Conservation (phyloP, 176 grass and related monocot species). For the Sorghum bicolor region DNA sequence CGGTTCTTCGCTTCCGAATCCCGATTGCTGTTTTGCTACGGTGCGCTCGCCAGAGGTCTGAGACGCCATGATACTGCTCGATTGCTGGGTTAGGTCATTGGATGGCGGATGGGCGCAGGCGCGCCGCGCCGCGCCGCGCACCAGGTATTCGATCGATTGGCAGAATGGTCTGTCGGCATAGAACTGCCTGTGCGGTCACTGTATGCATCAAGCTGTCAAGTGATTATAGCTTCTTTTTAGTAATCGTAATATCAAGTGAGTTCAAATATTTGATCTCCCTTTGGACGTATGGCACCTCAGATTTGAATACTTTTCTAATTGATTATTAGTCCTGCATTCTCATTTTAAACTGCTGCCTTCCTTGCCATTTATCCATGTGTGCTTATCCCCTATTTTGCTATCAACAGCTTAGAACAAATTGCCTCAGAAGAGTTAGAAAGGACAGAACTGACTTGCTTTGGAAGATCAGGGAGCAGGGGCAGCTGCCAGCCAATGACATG, state of each 20-base stretch:
- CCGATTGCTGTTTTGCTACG: background rate
- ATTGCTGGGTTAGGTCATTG: background rate
- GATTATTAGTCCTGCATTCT: background rate
- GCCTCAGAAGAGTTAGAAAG: conserved; percentile 60
- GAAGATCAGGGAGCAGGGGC: conserved; percentile 54
- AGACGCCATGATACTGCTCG: background rate
- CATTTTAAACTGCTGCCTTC: background rate
- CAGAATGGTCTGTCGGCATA: background rate
- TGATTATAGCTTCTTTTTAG: background rate
- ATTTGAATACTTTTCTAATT: background rate
- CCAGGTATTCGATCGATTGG: conserved; percentile 23
- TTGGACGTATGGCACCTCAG: background rate
- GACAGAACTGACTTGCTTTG: conserved; percentile 72
- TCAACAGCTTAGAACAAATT: conserved; percentile 71
- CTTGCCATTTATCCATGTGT: background rate
- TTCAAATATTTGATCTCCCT: background rate
- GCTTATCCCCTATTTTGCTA: conserved; percentile 6
- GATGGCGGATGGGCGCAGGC: background rate
- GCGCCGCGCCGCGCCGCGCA: background rate
- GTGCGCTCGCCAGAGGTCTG: background rate
- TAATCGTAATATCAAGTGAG: background rate
- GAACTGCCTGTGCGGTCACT: background rate
- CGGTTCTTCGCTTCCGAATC: background rate
- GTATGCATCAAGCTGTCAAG: background rate
- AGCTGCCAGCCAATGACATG: conserved; percentile 47